Base-by-base conservation (phyloP, 2,329 filamentous ascomycete genomes). In the Clonostachys sp. region DNA sequence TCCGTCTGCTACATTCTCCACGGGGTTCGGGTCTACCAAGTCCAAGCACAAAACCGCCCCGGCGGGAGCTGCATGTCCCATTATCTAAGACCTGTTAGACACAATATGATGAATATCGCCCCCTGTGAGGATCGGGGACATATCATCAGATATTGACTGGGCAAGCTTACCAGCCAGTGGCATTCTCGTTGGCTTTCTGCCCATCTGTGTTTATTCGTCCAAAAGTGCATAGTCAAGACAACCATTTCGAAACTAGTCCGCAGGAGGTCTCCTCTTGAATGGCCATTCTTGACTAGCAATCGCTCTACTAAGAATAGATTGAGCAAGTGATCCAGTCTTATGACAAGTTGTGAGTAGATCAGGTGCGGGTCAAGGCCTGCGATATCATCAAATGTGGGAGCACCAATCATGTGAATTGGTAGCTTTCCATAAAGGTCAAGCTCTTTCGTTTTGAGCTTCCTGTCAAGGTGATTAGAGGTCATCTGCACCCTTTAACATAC, bases 251-350 rank as follows among this genome's bases (percentile, higher is more conserved):
- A 70, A 42, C 71, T 74, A 38, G 71, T 63, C 1, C 65, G 57
- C 24, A 77, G 56, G 6, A 75, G 60, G 39, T 73, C 65, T 1
- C 65, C 64, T 64, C 60, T 14, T 30, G 24, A 10, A 9, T 30
- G 24, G 24, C 24, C 34, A 18, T 35, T 36, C 48, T 75, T 77
- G 45, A 73, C 67, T 17, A 83, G 64, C 1, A 82, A 71, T 17
- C 80, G 67, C 52, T 83, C 74, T 33, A 83, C 64, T 20, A 83
- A 71, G 51, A 84, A 82, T 7, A 77, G 64, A 42, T 80, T 81
- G 41, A 81, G 74, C 1, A 80, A 61, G 42, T 77, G 71, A 42
- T 73, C 68, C 4, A 80, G 65, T 8, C 67, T 66, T 2, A 77
- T 59, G 5, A 78, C 60, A n/a, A 75, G 64, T 5, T 73, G 61